Evolutionary conservation across 2,329 filamentous ascomycete species (phyloP), one percentile per base, ranked within the genome.

Genomic region (Fusarium concolor): DNA sequence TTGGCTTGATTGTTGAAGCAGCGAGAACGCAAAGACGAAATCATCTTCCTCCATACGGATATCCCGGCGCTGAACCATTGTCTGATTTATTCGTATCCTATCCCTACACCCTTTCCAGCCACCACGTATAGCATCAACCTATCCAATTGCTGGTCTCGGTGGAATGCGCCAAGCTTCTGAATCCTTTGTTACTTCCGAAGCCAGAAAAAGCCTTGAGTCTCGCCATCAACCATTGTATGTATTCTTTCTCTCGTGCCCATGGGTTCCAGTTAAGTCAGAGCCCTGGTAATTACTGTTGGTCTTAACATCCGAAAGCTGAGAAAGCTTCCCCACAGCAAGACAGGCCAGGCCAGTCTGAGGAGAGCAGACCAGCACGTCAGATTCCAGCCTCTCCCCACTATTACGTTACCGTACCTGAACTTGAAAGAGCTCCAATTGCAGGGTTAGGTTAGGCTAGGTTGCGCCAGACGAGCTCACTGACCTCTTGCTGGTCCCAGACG

Each of bases 381-480:
- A 58, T 49, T 52, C 47, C 63, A 50, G 28, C 47, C 56, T 50
- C 65, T 67, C 64, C 29, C 67, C 68, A 59, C 58, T 45, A 56
- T 56, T 66, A 56, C 63, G 57, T 57, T 68, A 47, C 51, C 44
- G 66, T 68, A 42, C 66, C 66, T 68, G 65, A 51, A 65, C 60
- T 46, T 59, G 52, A 59, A 51, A 57, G 65, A 66, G 61, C 65
- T 67, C 61, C 65, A 62, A 47, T 60, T 65, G 61, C 62, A 57
- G 65, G 65, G 65, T 65, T 61, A 50, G 52, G 35, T 41, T 45
- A 28, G 61, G 38, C 56, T 62, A 53, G 61, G 67, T 66, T 60
- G 64, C 54, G 62, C 60, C 62, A 62, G 50, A 33, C 55, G 65
- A 73, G 68, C 70, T 72, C 68, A 71, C 70, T 72, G 67, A 64